Evolutionary conservation across 2,329 filamentous ascomycete species (phyloP), one percentile per base, ranked within the genome.

Genomic region (Botryosphaeria dothidea): DNA sequence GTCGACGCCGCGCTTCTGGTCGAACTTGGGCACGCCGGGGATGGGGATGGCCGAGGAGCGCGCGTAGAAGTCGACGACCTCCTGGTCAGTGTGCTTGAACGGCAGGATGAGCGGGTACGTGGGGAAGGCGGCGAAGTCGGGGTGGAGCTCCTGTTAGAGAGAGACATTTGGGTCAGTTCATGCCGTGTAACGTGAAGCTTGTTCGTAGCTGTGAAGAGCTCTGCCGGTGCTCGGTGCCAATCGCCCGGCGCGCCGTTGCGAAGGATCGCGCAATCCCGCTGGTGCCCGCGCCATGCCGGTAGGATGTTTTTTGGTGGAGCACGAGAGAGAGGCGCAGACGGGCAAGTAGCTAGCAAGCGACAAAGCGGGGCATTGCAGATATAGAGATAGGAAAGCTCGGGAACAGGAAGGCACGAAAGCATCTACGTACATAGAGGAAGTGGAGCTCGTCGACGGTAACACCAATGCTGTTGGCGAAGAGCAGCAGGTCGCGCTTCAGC

Each of bases 381-480:
- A 25, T 19, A 62, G 58, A 52, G 49, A 52, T 34, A 36, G 31
- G 29, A n/a, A 31, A 29, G 19, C 62, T 7, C 21, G 34, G 15
- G 25, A 13, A n/a, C 15, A 56, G 17, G 4, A 11, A 8, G 31
- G 4, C 7, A 13, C 3, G 19, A 8, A 29, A 25, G 31, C 43
- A 17, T 3, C 21, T 41, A 74, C 86, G 66, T 84, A 95, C 92
- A 73, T 93, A 97, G 80, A 97, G 88, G 76, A 94, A 96, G 76
- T 97, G 92, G 73, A 97, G 87, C 83, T 97, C 93, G 71, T 96
- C 89, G n/a, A 85, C 85, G 13, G 87, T 94, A 74, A 85, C 89
- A 65, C 93, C 93, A 76, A 97, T 94, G 80, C 90, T 94, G 79
- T 90, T 90, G 71, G 93, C 93, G 78, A 97, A 97, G 67, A 98